Conservation (phyloP, 2,329 filamentous ascomycete genomes). For the Talaromyces funiculosus region DNA sequence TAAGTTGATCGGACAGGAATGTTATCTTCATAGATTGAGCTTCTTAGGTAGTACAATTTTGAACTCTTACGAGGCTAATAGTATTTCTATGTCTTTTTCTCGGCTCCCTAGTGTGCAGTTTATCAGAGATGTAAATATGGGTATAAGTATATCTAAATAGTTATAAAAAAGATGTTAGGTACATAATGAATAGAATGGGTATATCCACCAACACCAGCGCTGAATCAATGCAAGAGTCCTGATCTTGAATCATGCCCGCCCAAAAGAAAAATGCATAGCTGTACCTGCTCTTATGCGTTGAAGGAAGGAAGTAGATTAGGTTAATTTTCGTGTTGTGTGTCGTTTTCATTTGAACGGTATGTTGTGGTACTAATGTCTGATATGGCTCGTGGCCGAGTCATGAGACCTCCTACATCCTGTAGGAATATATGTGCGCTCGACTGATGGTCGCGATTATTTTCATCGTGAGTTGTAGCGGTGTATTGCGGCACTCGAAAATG, state of each 20-base stretch:
- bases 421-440: neutral
- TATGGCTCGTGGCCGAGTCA: neutral
- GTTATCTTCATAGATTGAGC: neutral
- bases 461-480: neutral
- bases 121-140: neutral
- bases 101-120: no score
- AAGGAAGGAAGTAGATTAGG: neutral
- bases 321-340: neutral
- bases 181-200: neutral
- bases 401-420: neutral
- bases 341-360: neutral
- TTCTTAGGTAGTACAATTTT: no score
- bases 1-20: neutral
- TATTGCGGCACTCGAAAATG: neutral
- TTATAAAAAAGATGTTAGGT: neutral
- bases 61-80: no score
- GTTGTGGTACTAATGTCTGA: neutral
- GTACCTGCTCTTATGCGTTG: neutral
- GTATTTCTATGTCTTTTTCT: no score
- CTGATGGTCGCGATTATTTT: neutral
- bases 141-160: neutral
- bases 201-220: conserved; percentile 13
- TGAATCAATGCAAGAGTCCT: conserved; percentile 3
- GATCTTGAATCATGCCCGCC: neutral
- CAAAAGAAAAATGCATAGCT: neutral